Evolutionary conservation across 2,329 filamentous ascomycete species (phyloP).

Genomic region (Endocalyx cinctus): DNA sequence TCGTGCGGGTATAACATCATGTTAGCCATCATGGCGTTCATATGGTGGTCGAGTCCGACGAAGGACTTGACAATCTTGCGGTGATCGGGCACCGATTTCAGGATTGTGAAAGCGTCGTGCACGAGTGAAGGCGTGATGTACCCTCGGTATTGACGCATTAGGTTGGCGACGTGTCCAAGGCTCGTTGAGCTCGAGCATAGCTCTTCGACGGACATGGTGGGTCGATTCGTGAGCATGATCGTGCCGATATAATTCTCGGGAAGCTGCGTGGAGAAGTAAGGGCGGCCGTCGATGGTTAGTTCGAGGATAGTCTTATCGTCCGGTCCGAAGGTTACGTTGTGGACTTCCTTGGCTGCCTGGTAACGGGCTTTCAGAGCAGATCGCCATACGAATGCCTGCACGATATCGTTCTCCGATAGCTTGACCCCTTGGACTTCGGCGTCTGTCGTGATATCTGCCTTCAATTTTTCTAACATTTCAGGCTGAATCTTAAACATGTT

Average conservation of each 20-base stretch:
- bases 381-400: constrained; percentile 37
- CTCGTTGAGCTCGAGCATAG: constrained; percentile 24
- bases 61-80: constrained; percentile 18
- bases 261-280: constrained; percentile 23
- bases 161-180: constrained; percentile 18
- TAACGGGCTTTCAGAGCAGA: constrained; percentile 30
- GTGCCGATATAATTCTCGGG: constrained; percentile 26
- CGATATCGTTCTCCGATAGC: constrained; percentile 32
- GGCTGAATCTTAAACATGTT: constrained; percentile 28
- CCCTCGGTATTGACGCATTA: constrained; percentile 19
- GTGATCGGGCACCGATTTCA: constrained; percentile 22
- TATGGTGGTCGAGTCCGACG: constrained; percentile 18
- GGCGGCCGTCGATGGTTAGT: constrained; percentile 26
- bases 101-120: constrained; percentile 24
- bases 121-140: constrained; percentile 21
- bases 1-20: constrained; percentile 24
- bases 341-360: constrained; percentile 18
- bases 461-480: constrained; percentile 29
- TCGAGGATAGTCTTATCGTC: constrained; percentile 29
- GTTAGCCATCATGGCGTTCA: constrained; percentile 26
- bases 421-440: constrained; percentile 17
- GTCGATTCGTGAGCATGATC: constrained; percentile 23
- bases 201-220: constrained; percentile 16
- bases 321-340: constrained; percentile 10
- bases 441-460: constrained; percentile 23